Conservation (phyloP, 257 asterid species). For the Penstemon newberryi region DNA sequence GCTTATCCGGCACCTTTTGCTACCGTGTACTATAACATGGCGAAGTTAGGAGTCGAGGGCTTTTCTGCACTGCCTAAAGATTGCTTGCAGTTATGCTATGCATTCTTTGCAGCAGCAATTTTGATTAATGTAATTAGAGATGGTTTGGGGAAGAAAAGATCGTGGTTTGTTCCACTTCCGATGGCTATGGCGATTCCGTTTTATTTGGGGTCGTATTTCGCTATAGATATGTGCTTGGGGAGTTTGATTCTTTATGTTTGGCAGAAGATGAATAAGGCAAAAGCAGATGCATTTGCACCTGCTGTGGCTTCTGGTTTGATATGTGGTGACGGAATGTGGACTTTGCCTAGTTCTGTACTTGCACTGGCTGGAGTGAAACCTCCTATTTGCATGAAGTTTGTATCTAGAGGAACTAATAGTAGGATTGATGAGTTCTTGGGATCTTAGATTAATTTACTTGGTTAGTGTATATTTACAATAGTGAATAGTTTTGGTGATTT, state of each 20-base stretch:
- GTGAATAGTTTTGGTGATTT: background rate
- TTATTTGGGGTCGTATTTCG: constrained; percentile 56
- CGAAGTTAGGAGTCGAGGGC: constrained; percentile 69
- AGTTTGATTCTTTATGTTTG: constrained; percentile 57
- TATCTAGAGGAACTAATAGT: constrained; percentile 42
- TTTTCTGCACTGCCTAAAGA: constrained; percentile 57
- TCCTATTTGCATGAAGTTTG: constrained; percentile 72
- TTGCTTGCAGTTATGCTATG: constrained; percentile 57
- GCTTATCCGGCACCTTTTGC: constrained; percentile 66
- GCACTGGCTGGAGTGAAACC: constrained; percentile 61
- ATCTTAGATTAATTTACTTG: constrained; percentile 2
- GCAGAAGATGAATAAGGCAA: constrained; percentile 49
- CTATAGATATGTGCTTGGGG: constrained; percentile 72
- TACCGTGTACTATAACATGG: constrained; percentile 50
- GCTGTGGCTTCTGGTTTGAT: constrained; percentile 69
- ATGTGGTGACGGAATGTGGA: constrained; percentile 72
- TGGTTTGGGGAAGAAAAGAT: constrained; percentile 43
- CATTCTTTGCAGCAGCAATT: constrained; percentile 57
- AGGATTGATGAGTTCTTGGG: constrained; percentile 40
- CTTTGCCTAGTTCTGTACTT: constrained; percentile 50
- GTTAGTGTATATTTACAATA: background rate
- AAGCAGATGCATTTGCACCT: constrained; percentile 63
- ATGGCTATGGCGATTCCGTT: constrained; percentile 85
- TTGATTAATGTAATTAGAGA: constrained; percentile 51
- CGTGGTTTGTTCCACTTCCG: constrained; percentile 60